Conservation (phyloP, 805 yeast genomes). For the Cyberlindnera nakhonratchasimensis region DNA sequence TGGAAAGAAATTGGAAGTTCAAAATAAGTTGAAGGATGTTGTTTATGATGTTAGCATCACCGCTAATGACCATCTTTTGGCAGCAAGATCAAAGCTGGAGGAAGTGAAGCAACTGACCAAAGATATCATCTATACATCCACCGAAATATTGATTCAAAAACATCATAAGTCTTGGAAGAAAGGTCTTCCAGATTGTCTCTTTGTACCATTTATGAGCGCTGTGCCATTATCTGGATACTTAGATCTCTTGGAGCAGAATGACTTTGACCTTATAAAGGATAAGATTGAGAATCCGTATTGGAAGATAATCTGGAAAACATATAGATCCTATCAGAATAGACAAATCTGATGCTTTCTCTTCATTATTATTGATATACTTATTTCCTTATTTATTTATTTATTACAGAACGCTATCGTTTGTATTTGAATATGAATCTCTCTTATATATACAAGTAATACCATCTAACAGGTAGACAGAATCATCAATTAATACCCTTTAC, state of each 20-base stretch:
- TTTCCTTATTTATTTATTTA: too few relatives aligned
- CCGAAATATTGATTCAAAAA: conserved; percentile 28
- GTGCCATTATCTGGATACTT: conserved; percentile 65
- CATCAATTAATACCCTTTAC: too few relatives aligned
- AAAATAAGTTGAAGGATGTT: conserved; percentile 49
- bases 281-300: conserved; percentile 26
- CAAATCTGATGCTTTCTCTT: conserved; percentile 9
- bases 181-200: conserved; percentile 59
- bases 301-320: conserved; percentile 28
- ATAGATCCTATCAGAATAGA: conserved; percentile 24
- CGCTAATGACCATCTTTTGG: conserved; percentile 76
- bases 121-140: conserved; percentile 26
- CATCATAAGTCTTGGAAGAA: conserved; percentile 38
- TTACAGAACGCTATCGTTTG: too few relatives aligned
- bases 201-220: conserved; percentile 63
- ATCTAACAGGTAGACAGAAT: too few relatives aligned
- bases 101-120: conserved; percentile 38
- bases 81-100: conserved; percentile 57
- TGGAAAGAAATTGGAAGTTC: conserved; percentile 21
- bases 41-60: conserved; percentile 66
- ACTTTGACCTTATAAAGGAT: conserved; percentile 53
- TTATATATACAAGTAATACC: neutral
- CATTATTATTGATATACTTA: conserved; percentile 3
- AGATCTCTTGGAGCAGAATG: conserved; percentile 53
- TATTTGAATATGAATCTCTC: too few relatives aligned